phyloP scores from a whole-genome alignment of 2,329 filamentous ascomycete species.

The Colletotrichum tofieldiae region DNA sequence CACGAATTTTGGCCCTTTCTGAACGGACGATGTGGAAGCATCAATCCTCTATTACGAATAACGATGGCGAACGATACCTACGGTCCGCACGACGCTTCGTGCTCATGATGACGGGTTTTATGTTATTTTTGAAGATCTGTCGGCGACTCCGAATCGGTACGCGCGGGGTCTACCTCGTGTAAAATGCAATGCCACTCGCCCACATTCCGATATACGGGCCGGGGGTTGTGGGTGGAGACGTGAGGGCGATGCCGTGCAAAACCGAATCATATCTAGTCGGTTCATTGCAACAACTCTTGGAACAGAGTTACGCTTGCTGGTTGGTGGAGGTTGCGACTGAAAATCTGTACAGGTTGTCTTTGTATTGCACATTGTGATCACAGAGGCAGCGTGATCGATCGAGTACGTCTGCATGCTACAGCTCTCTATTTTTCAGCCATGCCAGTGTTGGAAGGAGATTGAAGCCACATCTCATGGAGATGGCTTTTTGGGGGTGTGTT shows the following conservation, averaged over 20 bases:
- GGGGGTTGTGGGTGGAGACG: neutral
- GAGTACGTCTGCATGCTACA: neutral
- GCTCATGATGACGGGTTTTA: neutral
- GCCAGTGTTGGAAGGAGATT: neutral
- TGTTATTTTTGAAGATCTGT: neutral
- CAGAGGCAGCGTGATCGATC: neutral
- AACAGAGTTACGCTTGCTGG: neutral
- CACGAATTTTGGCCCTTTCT: neutral
- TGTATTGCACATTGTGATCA: neutral
- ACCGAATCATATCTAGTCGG: neutral
- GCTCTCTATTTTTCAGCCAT: neutral
- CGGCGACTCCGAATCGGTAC: neutral
- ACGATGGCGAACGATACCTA: constrained; percentile 8
- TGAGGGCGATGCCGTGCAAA: neutral
- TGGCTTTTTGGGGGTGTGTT: neutral
- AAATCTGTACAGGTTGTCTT: neutral
- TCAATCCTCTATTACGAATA: neutral
- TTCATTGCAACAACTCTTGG: neutral
- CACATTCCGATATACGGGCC: neutral
- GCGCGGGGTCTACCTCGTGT: neutral
- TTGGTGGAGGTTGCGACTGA: neutral
- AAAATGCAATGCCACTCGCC: neutral
- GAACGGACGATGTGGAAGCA: neutral
- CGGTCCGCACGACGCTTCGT: neutral
- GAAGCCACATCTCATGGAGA: neutral